Conservation (phyloP, 23 red algal genomes). For the Gracilariopsis chorda region DNA sequence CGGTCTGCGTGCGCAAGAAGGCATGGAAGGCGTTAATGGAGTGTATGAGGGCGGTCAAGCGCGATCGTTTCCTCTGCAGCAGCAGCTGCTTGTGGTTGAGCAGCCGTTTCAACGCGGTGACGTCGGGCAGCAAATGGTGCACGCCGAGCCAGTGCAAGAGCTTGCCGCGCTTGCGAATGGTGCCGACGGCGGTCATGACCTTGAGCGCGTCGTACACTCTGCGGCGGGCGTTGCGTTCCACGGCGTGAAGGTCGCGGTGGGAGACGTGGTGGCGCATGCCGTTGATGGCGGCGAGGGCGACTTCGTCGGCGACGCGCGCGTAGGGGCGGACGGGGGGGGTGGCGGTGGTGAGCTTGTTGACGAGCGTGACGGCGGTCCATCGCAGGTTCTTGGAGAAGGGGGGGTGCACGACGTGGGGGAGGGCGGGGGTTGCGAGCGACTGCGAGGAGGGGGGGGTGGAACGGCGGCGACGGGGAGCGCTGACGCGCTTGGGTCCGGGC, state of each 20-base stretch:
- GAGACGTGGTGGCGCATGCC: slow-evolving; percentile 7
- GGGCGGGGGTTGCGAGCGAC: neutral
- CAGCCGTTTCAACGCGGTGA: neutral
- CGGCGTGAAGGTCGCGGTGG: slow-evolving; percentile 19
- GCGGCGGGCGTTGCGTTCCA: slow-evolving; percentile 84
- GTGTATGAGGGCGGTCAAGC: neutral
- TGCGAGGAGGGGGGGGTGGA: neutral
- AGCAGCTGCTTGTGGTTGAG: neutral
- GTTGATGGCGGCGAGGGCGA: slow-evolving; percentile 17
- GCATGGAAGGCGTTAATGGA: neutral
- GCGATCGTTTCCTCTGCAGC: neutral
- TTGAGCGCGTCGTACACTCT: slow-evolving; percentile 98
- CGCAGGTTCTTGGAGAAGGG: slow-evolving; percentile 48
- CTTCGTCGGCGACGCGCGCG: slow-evolving; percentile 1
- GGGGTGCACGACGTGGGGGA: neutral
- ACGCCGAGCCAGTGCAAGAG: slow-evolving; percentile 70
- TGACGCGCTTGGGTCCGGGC: neutral
- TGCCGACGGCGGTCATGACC: slow-evolving; percentile 82
- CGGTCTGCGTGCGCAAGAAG: neutral
- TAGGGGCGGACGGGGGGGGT: neutral
- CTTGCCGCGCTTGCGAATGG: slow-evolving; percentile 68
- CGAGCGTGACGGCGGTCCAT: slow-evolving; percentile 38
- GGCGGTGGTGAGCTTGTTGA: neutral
- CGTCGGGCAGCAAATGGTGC: neutral
- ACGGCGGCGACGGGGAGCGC: neutral